Evolutionary conservation across 2,329 filamentous ascomycete species (phyloP), one percentile per base, ranked within the genome.

Genomic region (Talaromyces islandicus): DNA sequence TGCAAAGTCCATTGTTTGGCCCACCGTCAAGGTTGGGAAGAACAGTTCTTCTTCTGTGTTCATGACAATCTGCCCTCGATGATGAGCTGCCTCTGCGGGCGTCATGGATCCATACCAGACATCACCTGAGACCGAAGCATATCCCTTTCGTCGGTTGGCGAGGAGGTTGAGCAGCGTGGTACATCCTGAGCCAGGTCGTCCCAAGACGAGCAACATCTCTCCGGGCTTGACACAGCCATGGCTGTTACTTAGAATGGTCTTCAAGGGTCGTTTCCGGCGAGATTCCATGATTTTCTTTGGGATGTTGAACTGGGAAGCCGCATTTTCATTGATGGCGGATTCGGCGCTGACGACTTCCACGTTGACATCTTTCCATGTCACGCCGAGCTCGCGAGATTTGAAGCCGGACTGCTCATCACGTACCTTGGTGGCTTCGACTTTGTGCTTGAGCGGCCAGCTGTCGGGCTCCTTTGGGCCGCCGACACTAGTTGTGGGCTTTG

Each of bases 191-290:
- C 87, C 88, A 0, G 88, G 88, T 0, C 87, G 80, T 3, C 88
- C 88, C 0, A 90, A 77, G 0, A 90, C 87, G 0, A 90, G 75
- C 1, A 89, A 73, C 88, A 90, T 89, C 72, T 90, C 87, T 21
- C 87, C 88, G 0, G 88, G 87, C 69, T 87, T 86, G 56, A 91
- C 84, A 64, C 86, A 89, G 11, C 88, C 88, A 68, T 86, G 83
- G 60, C 82, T 84, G 65, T 84, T 80, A 57, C 88, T 81, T 24
- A 91, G 73, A 52, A 91, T 86, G 0, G 52, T 87, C 63, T 83
- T 83, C 21, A 88, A 72, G 0, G 87, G 84, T 0, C 83, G 81
- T 65, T 83, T 85, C 50, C 76, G 77, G 64, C 76, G 77, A 60
- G 75, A 76, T 64, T 86, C 85, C 65, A 77, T 81, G 64, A 82